Percentiles rank a stretch among this genome's conserved stretches.
phyloP scores from a whole-genome alignment of 2,329 filamentous ascomycete genomes.

The Colletotrichum sidae region DNA sequence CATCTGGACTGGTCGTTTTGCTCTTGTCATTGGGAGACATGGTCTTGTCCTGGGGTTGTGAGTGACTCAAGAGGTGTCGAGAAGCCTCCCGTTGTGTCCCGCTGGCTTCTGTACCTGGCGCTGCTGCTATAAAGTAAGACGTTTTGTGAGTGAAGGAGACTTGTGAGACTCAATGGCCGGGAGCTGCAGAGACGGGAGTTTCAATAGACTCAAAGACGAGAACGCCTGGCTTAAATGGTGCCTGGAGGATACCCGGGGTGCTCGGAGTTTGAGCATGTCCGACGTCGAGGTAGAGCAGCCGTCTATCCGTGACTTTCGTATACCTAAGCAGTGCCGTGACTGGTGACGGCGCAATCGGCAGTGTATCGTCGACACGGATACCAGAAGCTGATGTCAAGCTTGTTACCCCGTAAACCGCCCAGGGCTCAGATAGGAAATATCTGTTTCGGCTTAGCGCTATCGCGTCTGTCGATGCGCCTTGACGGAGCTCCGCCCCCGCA shows the following conservation, averaged over 20 bases:
- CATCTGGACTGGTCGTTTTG: slow-evolving; percentile 12
- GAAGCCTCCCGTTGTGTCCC: too few relatives aligned
- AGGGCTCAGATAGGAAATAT: slow-evolving; percentile 18
- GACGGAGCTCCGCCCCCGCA: slow-evolving; percentile 33
- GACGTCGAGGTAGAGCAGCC: background rate
- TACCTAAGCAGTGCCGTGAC: background rate
- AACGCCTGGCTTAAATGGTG: background rate
- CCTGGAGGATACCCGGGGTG: background rate
- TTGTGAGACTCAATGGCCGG: too few relatives aligned
- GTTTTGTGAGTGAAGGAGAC: too few relatives aligned
- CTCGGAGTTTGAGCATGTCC: slow-evolving; percentile 22
- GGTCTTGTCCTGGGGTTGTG: background rate
- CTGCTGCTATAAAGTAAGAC: too few relatives aligned
- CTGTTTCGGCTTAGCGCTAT: slow-evolving; percentile 18
- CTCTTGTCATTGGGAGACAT: slow-evolving; percentile 17
- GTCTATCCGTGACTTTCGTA: slow-evolving; percentile 1
- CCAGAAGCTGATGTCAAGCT: slow-evolving; percentile 3
- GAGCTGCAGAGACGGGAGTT: background rate
- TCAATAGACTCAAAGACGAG: too few relatives aligned
- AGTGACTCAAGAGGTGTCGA: too few relatives aligned
- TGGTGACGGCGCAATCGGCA: background rate
- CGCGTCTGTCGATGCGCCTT: slow-evolving; percentile 8
- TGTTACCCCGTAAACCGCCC: slow-evolving; percentile 5
- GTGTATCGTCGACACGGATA: background rate
- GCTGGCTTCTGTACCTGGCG: too few relatives aligned